Evolutionary conservation across 208 protist species (phyloP), one percentile per base, ranked within the genome.

Genomic region (Trypanosomatidae sp.): DNA sequence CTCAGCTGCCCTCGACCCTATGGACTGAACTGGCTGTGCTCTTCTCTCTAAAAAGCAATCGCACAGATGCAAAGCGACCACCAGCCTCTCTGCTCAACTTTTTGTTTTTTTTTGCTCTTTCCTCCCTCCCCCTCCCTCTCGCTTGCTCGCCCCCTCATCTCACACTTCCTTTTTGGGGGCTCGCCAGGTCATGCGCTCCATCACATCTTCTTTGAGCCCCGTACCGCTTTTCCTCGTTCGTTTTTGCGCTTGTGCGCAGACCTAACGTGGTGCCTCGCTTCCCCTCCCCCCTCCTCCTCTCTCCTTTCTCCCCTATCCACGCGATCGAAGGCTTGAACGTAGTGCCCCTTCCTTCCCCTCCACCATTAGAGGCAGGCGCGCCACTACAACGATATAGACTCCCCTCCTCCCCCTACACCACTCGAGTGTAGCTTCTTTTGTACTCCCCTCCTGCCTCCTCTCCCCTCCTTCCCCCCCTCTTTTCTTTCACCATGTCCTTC

Each of bases 401-500:
- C 19, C 19, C 19, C 15, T 44, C 43, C 15, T 10, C 3, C 7
- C 15, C 41, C 9, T 22, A 52, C 44, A 36, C 33, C 1, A 36
- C 30, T n/a, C 10, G 19, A 28, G 30, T n/a, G 6, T 69, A 36
- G 33, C 33, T 36, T 36, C 33, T 36, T 36, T 36, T 36, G 33
- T 36, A 36, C 28, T 12, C 10, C n/a, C 0, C 4, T 52, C 13
- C 50, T 30, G 17, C 49, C 43, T 19, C 5, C 44, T 9, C 64
- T 49, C 9, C 25, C 30, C 46, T 15, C 66, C 12, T 15, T 46
- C 9, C 56, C 7, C 19, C 49, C 12, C 13, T 46, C 10, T 62
- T 52, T 52, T 39, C 46, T 39, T n/a, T 33, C 17, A 41, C 44
- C 49, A 83, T 79, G 88, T 76, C 79, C 17, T 93, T 95, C 71